Evolutionary conservation across 768 basidiomycete genomes (phyloP).

Genomic region (Royoungia palumana): DNA sequence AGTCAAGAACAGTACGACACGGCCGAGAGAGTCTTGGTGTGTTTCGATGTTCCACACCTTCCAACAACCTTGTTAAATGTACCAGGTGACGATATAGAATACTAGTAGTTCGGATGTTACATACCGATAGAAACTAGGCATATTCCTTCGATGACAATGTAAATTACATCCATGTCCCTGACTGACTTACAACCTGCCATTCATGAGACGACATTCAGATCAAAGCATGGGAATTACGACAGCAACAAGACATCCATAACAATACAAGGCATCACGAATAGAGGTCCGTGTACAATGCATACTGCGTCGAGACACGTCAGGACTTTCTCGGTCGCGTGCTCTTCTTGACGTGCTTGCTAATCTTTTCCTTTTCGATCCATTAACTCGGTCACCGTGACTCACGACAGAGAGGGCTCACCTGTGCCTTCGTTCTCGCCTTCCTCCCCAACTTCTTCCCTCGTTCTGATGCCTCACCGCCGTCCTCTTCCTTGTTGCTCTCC

Average conservation of each 20-base stretch:
- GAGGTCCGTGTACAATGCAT: conserved; percentile 7
- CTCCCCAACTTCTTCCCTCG: conserved; percentile 37
- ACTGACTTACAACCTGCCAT: neutral
- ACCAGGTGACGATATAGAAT: too few species aligned
- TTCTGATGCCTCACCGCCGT: conserved; percentile 26
- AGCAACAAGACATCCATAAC: conserved; percentile 9
- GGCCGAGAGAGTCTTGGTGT: too few species aligned
- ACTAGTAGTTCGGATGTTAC: too few species aligned
- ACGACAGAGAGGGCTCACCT: conserved; percentile 28
- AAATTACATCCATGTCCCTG: too few species aligned
- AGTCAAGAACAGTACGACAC: too few species aligned
- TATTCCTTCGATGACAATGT: too few species aligned
- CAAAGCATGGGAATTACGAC: conserved; percentile 8
- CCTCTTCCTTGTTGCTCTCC: conserved; percentile 29
- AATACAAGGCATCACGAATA: conserved; percentile 13
- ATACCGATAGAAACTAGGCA: too few species aligned
- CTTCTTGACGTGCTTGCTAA: conserved; percentile 26
- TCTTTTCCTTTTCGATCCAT: conserved; percentile 28
- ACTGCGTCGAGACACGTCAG: conserved; percentile 10
- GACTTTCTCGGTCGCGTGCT: conserved; percentile 24
- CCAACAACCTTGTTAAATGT: too few species aligned
- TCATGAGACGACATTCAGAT: neutral
- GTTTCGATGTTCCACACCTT: too few species aligned
- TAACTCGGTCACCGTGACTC: neutral
- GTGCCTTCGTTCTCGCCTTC: conserved; percentile 38